A percentile compares a stretch with the other conserved stretches of the same genome.
Evolutionary conservation across 768 basidiomycete species (phyloP).

Genomic region (Kwoniella mangroviensis): DNA sequence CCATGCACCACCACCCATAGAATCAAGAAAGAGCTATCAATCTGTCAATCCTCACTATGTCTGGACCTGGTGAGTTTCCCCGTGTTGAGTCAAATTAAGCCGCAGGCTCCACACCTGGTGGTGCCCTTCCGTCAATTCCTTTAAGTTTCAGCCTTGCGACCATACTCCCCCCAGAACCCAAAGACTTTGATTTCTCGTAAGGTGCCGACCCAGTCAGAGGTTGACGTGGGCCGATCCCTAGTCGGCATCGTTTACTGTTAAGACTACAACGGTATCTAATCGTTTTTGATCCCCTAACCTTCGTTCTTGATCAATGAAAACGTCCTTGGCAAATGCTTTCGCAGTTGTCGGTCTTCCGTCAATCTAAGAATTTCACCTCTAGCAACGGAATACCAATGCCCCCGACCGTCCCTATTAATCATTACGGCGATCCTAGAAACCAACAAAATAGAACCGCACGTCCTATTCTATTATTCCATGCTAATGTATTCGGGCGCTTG

Average conservation of each 20-base stretch:
- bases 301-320: conserved; percentile 85
- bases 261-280: conserved; percentile 83
- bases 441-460: conserved; percentile 81
- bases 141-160: too few relatives aligned
- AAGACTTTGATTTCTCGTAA: too few relatives aligned
- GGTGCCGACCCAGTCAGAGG: too few relatives aligned
- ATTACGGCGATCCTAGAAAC: conserved; percentile 80
- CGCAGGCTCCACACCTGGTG: conserved; percentile 75
- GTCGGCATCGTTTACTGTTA: conserved; percentile 84
- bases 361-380: conserved; percentile 88
- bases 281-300: conserved; percentile 81
- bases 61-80: conserved; percentile 80
- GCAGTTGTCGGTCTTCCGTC: conserved; percentile 78
- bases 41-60: conserved; percentile 77
- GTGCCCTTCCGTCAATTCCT: conserved; percentile 63
- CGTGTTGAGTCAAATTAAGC: conserved; percentile 76
- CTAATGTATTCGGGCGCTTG: conserved; percentile 74
- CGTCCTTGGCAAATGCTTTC: conserved; percentile 85
- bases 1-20: conserved; percentile 87
- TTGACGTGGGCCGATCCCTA: too few relatives aligned
- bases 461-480: conserved; percentile 83
- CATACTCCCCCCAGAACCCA: too few relatives aligned
- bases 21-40: conserved; percentile 84
- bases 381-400: conserved; percentile 80
- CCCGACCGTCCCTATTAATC: conserved; percentile 80